phyloP scores from a whole-genome alignment of 179 eudicot species.

The Spergularia azorica region DNA sequence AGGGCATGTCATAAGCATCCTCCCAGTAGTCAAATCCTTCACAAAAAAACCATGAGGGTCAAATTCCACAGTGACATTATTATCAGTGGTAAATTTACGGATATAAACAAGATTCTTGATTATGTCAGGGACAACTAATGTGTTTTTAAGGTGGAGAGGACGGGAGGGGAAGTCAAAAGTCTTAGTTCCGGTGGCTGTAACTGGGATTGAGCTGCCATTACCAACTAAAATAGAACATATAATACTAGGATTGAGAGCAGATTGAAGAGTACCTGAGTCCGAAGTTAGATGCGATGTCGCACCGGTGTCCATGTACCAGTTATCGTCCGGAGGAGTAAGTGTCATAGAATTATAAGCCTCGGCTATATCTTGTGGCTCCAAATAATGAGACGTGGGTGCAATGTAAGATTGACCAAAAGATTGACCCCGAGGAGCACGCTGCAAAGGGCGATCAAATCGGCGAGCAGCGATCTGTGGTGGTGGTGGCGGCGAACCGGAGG shows the following conservation, averaged over 20 bases:
- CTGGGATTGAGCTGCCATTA: not conserved
- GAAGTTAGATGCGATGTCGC: not conserved
- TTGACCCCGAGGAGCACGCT: too few species aligned
- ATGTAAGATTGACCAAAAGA: too few species aligned
- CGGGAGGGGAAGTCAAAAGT: not conserved
- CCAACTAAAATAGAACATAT: not conserved
- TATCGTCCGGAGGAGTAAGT: not conserved
- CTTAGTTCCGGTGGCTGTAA: not conserved
- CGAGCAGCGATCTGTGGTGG: too few species aligned
- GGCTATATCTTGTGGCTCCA: too few species aligned
- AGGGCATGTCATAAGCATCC: not conserved
- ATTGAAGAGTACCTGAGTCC: not conserved
- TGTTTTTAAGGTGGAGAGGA: not conserved
- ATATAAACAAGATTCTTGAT: too few species aligned
- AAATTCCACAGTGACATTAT: too few species aligned
- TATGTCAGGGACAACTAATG: not conserved
- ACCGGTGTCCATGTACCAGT: not conserved
- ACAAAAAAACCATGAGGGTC: too few species aligned
- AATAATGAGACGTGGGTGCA: too few species aligned
- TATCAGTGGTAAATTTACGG: not conserved
- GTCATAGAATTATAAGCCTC: too few species aligned
- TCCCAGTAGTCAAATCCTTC: not conserved
- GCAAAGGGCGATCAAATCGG: too few species aligned
- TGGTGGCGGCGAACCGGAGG: too few species aligned
- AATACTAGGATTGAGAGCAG: not conserved